phyloP scores from a whole-genome alignment of 768 basidiomycete species.

The Phallus indusiatus region DNA sequence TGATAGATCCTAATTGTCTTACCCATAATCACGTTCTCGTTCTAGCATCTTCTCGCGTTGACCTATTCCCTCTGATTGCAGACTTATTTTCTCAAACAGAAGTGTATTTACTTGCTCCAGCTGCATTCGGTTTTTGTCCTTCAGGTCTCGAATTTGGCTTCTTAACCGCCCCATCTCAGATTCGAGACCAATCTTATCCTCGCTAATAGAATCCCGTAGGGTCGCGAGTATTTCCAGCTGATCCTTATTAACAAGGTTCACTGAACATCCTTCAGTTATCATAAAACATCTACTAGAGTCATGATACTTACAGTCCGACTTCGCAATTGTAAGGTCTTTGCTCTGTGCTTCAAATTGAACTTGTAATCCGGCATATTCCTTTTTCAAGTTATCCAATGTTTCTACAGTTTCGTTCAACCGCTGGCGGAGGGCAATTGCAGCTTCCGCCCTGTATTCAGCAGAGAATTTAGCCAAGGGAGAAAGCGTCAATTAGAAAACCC shows the following conservation, averaged over 20 bases:
- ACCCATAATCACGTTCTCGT: constrained; percentile 82
- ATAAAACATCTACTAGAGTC: constrained; percentile 4
- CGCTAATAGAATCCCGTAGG: constrained; percentile 79
- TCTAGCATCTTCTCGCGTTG: constrained; percentile 82
- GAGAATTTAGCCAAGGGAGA: not conserved
- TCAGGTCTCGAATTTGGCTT: constrained; percentile 58
- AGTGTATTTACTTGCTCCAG: constrained; percentile 79
- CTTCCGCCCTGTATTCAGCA: constrained; percentile 51
- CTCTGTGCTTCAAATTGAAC: constrained; percentile 52
- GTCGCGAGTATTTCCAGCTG: constrained; percentile 83
- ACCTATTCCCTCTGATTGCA: constrained; percentile 86
- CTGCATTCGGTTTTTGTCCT: constrained; percentile 84
- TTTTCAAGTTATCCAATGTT: constrained; percentile 61
- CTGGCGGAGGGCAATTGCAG: constrained; percentile 80
- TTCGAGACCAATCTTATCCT: constrained; percentile 74
- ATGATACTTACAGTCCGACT: constrained; percentile 65
- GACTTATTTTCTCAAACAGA: constrained; percentile 82
- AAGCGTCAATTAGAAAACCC: constrained; percentile 16
- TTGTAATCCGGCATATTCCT: constrained; percentile 60
- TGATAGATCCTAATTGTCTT: constrained; percentile 14
- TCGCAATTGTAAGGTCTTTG: constrained; percentile 71
- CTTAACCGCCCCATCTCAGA: constrained; percentile 54
- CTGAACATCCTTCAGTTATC: constrained; percentile 29
- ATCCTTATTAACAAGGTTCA: constrained; percentile 87
- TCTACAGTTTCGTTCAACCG: constrained; percentile 82